Evolutionary conservation across 2,329 filamentous ascomycete species (phyloP).

Genomic region (Sporothrix sp.): DNA sequence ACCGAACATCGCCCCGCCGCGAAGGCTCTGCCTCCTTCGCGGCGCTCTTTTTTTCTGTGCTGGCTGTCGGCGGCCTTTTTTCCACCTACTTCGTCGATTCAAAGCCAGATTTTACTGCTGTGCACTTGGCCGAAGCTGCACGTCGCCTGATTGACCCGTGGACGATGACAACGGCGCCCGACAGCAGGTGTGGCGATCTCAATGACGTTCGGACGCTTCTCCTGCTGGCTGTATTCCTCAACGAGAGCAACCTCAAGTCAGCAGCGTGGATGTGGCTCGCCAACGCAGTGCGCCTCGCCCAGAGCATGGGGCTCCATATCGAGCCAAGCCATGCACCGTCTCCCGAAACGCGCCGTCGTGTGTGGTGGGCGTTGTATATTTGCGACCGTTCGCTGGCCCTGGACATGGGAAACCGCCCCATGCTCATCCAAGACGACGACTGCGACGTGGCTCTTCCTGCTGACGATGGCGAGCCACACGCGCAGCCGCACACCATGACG

Average conservation of each 20-base stretch:
- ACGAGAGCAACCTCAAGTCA: constrained; percentile 78
- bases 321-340: constrained; percentile 58
- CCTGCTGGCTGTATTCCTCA: constrained; percentile 67
- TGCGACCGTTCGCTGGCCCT: constrained; percentile 74
- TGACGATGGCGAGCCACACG: constrained; percentile 58
- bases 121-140: constrained; percentile 62
- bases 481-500: constrained; percentile 51
- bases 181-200: constrained; percentile 45
- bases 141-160: constrained; percentile 67
- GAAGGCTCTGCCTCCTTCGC: constrained; percentile 49
- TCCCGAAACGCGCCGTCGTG: constrained; percentile 71
- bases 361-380: constrained; percentile 93
- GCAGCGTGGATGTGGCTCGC: constrained; percentile 82
- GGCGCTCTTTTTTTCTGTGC: constrained; percentile 69
- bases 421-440: constrained; percentile 77
- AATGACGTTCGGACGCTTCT: constrained; percentile 66
- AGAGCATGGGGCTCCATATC: constrained; percentile 72
- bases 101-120: constrained; percentile 43
- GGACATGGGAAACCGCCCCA: constrained; percentile 63
- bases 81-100: constrained; percentile 48
- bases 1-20: constrained; percentile 28
- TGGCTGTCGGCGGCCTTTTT: constrained; percentile 76
- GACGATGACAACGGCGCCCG: constrained; percentile 40
- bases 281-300: constrained; percentile 65
- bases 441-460: constrained; percentile 76